Evolutionary conservation across 495 filamentous ascomycete genomes (phyloP).

Genomic region (Tuber calosporum): DNA sequence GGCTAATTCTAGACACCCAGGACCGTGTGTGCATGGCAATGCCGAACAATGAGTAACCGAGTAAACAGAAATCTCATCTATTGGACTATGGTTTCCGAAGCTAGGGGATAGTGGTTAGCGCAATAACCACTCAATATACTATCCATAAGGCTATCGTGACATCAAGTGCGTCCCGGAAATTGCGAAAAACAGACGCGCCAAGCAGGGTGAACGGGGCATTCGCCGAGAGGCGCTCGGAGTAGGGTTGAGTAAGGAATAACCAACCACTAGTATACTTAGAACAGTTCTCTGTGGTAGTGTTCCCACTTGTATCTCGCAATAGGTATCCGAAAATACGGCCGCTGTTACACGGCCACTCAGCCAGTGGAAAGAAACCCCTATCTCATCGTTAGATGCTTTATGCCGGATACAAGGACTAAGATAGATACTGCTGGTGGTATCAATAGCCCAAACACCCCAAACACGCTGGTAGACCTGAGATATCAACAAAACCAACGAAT

Average conservation of each 20-base stretch:
- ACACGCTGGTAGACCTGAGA: too few relatives aligned
- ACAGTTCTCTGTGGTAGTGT: neutral
- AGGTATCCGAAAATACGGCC: too few relatives aligned
- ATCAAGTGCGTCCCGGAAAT: neutral
- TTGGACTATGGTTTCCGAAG: neutral
- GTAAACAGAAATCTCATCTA: neutral
- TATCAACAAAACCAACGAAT: too few relatives aligned
- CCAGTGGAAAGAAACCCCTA: too few relatives aligned
- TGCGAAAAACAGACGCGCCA: neutral
- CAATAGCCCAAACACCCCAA: too few relatives aligned
- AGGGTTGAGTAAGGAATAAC: neutral
- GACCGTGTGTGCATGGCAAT: neutral
- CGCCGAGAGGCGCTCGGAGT: neutral
- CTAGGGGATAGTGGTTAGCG: neutral
- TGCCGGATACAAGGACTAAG: too few relatives aligned
- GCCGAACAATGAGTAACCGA: neutral
- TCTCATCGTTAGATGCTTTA: too few relatives aligned
- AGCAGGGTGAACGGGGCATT: neutral
- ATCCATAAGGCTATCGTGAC: neutral
- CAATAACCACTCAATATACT: neutral
- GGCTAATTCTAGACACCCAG: neutral
- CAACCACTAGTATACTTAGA: neutral
- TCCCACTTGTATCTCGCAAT: neutral
- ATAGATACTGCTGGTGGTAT: too few relatives aligned
- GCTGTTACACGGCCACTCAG: too few relatives aligned